These are phyloP conservation scores for Xylariaceae sp. DNA, from an alignment of 2,329 filamentous ascomycete species.

Conservation along the genomic window DNA sequence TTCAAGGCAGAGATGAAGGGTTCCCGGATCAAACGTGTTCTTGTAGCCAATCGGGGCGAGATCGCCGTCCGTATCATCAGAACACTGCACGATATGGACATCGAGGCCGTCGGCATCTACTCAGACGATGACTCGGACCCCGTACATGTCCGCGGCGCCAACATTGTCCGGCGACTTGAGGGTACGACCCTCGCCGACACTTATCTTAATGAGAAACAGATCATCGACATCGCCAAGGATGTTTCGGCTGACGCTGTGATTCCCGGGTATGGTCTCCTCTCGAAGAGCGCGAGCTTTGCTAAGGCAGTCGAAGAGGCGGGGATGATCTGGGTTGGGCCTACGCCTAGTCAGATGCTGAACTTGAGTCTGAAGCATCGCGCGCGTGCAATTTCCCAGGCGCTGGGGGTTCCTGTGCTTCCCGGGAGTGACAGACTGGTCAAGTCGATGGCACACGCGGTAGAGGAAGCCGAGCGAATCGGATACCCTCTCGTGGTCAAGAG, in stretches of 20 bases:
- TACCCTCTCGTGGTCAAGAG: slow-evolving; percentile 43
- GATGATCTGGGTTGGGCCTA: slow-evolving; percentile 57
- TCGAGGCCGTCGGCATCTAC: background rate
- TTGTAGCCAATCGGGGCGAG: background rate
- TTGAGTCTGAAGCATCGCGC: slow-evolving; percentile 23
- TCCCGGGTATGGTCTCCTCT: slow-evolving; percentile 64
- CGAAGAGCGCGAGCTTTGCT: slow-evolving; percentile 61
- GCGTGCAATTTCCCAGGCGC: slow-evolving; percentile 33
- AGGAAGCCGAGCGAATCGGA: slow-evolving; percentile 35
- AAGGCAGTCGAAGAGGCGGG: slow-evolving; percentile 46
- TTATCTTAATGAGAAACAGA: background rate
- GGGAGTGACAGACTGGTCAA: slow-evolving; percentile 27
- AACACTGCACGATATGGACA: background rate
- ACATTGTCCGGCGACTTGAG: background rate
- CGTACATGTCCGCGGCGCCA: background rate
- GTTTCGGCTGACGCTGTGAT: slow-evolving; percentile 45
- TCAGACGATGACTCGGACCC: background rate
- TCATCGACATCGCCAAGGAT: background rate
- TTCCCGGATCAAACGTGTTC: no score
- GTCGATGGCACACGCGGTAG: slow-evolving; percentile 52
- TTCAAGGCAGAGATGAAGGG: no score
- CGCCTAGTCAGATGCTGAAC: slow-evolving; percentile 48
- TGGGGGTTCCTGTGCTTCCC: slow-evolving; percentile 34
- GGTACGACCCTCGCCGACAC: background rate
- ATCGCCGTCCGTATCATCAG: background rate